Evolutionary conservation across 495 filamentous ascomycete genomes (phyloP), one percentile per base, ranked within the genome.

Genomic region (Talaromyces stipitatus): DNA sequence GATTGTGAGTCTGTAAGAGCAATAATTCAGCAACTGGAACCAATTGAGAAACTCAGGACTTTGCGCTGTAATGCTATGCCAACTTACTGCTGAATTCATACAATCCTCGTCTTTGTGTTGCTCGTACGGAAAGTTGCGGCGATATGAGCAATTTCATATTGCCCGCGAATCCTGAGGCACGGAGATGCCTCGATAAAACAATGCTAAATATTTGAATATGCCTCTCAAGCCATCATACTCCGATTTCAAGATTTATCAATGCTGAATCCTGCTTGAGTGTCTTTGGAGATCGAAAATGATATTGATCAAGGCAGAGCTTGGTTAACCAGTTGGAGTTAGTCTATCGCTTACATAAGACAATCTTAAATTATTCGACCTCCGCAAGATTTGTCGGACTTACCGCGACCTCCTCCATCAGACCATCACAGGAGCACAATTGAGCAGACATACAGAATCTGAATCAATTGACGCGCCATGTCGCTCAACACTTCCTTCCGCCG

Each of bases 401-500:
- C 50, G 50, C 50, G 32, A 11, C 50, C 11, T 20, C 27, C 23
- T 26, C 23, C 18, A 22, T 28, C 46, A 50, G 36, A 26, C 6
- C 48, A 51, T 7, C 14, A 51, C 0, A 3, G n/a, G 26, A 2
- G n/a, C 12, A 20, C 48, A 22, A 51, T 32, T 32, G 48, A 29
- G 1, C 16, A 4, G 26, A 2, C 14, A 41, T 20, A 36, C 14
- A 41, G 4, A 20, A 14, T 0, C n/a, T 7, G 4, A 0, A 36
- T 36, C 32, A 2, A 36, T 36, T 4, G n/a, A 18, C n/a, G 6
- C 11, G 14, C 23, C 16, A 75, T 73, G 77, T 71, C 72, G 24
- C 61, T 75, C 66, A 66, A 62, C 62, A 65, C 58, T 41, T 62
- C 74, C 45, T 69, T 79, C 62, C 80, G 72, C 69, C 74, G 73